Percentiles rank a stretch among this genome's conserved stretches.
phyloP scores from a whole-genome alignment of 129 eudicot genomes.

The Flaveria robusta region DNA sequence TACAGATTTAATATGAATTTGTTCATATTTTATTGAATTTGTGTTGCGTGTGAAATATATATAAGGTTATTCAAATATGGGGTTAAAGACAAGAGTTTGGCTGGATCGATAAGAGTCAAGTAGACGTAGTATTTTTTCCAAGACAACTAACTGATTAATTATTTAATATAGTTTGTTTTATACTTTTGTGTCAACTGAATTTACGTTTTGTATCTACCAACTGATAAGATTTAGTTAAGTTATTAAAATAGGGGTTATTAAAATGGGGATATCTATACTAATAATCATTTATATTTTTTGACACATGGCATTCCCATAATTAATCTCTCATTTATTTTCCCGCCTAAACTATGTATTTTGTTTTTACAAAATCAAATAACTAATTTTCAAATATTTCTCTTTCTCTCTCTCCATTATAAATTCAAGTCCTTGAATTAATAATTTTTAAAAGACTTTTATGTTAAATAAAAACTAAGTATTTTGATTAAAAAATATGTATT shows the following conservation, averaged over 20 bases:
- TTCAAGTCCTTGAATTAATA: too few species aligned
- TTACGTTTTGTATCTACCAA: not conserved
- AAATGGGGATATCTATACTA: too few species aligned
- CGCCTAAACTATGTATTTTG: too few species aligned
- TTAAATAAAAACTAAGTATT: too few species aligned
- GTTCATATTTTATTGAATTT: not conserved
- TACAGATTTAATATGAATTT: not conserved
- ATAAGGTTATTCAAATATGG: not conserved
- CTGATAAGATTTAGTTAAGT: not conserved
- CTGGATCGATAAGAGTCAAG: not conserved
- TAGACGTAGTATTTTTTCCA: not conserved
- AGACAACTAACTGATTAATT: not conserved
- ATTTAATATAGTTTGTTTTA: slow-evolving; percentile 3
- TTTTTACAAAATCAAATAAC: too few species aligned
- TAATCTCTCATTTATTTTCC: too few species aligned
- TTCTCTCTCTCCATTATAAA: too few species aligned
- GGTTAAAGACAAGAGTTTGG: slow-evolving; percentile 21
- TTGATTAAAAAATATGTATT: too few species aligned
- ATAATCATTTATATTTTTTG: too few species aligned
- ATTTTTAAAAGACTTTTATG: too few species aligned
- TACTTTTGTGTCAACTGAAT: slow-evolving; percentile 11
- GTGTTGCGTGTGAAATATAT: slow-evolving; percentile 1
- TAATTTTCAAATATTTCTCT: too few species aligned
- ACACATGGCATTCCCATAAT: too few species aligned
- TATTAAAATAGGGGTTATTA: not conserved